Evolutionary conservation across 148 eudicot species (phyloP).

Genomic region (Rhododendron ovatum): DNA sequence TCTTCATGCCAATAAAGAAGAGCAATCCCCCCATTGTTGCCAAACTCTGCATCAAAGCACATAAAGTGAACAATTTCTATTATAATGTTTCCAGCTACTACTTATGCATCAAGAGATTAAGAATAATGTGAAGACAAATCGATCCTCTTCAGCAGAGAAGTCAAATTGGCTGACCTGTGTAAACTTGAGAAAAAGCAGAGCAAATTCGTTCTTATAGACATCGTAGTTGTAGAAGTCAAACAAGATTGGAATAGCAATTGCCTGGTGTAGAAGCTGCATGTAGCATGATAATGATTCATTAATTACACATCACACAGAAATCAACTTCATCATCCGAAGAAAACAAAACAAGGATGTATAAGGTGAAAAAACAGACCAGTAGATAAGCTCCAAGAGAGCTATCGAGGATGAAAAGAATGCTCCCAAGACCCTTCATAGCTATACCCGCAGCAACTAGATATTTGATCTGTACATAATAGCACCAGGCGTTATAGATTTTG

Average conservation of each 20-base stretch:
- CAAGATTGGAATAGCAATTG: constrained; percentile 64
- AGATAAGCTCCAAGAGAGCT: constrained; percentile 73
- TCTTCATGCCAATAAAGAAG: constrained; percentile 90
- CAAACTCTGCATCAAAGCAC: constrained; percentile 48
- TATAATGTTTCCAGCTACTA: background rate
- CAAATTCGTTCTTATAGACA: constrained; percentile 51
- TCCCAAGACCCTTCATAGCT: constrained; percentile 64
- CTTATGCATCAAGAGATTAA: background rate
- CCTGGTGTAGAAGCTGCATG: constrained; percentile 67
- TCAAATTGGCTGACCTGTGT: constrained; percentile 51
- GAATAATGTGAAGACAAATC: background rate
- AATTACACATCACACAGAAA: background rate
- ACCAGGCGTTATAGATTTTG: background rate
- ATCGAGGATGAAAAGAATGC: constrained; percentile 70
- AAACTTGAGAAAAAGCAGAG: constrained; percentile 65
- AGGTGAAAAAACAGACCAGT: constrained; percentile 37
- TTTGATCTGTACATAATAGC: constrained; percentile 41
- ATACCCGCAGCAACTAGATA: constrained; percentile 52
- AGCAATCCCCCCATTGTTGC: constrained; percentile 71
- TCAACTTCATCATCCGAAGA: background rate
- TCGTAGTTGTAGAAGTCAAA: constrained; percentile 91
- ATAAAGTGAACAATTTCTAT: background rate
- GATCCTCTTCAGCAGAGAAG: background rate
- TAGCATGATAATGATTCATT: background rate
- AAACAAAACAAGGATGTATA: background rate